These are phyloP conservation scores for Eurotiales sp. DNA, from an alignment of 2,329 filamentous ascomycete genomes.

Conservation along the genomic window DNA sequence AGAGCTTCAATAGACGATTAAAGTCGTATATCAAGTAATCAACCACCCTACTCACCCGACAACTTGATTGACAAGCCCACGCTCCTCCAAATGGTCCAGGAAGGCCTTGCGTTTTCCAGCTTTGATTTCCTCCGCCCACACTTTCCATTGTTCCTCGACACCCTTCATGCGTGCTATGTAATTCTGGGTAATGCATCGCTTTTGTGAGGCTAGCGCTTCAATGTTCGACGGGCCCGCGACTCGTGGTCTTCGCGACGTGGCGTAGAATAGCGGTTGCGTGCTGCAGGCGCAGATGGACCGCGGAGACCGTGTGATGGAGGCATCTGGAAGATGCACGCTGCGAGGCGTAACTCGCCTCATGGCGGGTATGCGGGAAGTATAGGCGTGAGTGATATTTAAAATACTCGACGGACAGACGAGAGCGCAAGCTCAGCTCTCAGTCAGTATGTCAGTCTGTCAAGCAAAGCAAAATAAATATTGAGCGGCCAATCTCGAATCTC, in stretches of 20 bases:
- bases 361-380: no score
- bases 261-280: slow-evolving; percentile 1
- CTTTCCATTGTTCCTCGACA: slow-evolving; percentile 39
- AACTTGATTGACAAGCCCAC: slow-evolving; percentile 44
- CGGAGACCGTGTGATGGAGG: background rate
- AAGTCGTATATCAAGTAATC: no score
- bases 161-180: slow-evolving; percentile 35
- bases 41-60: slow-evolving; percentile 39
- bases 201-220: slow-evolving; percentile 19
- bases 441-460: no score
- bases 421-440: background rate
- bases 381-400: no score
- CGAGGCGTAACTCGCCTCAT: slow-evolving; percentile 8
- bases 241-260: background rate
- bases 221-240: background rate
- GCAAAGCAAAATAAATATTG: no score
- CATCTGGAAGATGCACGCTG: slow-evolving; percentile 4
- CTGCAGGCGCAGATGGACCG: slow-evolving; percentile 3
- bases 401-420: no score
- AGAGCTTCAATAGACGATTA: no score
- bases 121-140: slow-evolving; percentile 40
- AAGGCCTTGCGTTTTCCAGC: slow-evolving; percentile 43
- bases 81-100: slow-evolving; percentile 42
- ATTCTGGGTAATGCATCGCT: slow-evolving; percentile 36
- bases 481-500: no score